Evolutionary conservation across 108 stramenopile genomes (phyloP).

Genomic region (Heterococcus sp.): DNA sequence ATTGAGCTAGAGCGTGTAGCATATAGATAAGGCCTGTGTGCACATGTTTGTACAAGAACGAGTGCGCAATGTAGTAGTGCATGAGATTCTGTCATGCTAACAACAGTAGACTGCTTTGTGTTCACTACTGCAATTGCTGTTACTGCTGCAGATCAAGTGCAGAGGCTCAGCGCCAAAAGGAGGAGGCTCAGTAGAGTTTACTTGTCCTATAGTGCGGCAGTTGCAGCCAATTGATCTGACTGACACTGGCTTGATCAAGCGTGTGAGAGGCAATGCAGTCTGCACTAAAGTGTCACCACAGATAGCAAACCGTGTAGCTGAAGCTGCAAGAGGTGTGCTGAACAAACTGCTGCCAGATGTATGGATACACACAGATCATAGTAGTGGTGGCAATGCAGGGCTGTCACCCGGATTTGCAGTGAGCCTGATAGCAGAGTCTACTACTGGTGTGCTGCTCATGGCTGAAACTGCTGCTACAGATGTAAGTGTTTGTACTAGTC

Average conservation of each 20-base stretch:
- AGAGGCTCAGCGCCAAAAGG: conserved; percentile 72
- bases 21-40: too few relatives aligned
- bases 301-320: conserved; percentile 85
- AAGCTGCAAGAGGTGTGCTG: conserved; percentile 77
- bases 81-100: too few relatives aligned
- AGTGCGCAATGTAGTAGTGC: too few relatives aligned
- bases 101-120: too few relatives aligned
- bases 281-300: conserved; percentile 92
- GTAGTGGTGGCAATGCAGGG: conserved; percentile 32
- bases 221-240: conserved; percentile 72
- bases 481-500: too few relatives aligned
- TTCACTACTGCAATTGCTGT: too few relatives aligned
- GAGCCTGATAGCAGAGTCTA: conserved; percentile 78
- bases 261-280: conserved; percentile 90
- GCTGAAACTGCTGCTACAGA: conserved; percentile 66
- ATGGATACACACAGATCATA: conserved; percentile 90
- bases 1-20: too few relatives aligned
- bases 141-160: conserved; percentile 40
- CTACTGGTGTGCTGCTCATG: conserved; percentile 74
- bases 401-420: conserved; percentile 75
- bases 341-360: conserved; percentile 85
- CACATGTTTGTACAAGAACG: too few relatives aligned
- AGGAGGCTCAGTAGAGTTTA: conserved; percentile 75
- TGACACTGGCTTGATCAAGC: conserved; percentile 87
- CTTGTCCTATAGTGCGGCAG: conserved; percentile 81